Evolutionary conservation across 305 asterid genomes (phyloP).

Genomic region (Solanum hybrid): DNA sequence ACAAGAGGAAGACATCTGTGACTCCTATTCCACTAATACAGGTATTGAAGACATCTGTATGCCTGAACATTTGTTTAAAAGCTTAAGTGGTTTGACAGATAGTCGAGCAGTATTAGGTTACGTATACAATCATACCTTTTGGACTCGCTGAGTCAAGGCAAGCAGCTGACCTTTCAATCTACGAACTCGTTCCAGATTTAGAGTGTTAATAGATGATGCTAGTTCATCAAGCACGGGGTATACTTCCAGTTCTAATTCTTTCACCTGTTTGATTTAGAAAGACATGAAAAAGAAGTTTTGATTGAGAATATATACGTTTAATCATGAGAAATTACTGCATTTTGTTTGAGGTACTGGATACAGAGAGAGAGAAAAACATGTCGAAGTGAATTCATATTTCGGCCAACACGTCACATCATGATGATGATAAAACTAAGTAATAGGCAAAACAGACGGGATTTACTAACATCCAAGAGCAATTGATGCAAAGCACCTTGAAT

Average conservation of each 20-base stretch:
- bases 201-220: slow-evolving; percentile 83
- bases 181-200: slow-evolving; percentile 90
- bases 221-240: slow-evolving; percentile 92
- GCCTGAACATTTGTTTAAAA: neutral
- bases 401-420: neutral
- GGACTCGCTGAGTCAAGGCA: slow-evolving; percentile 89
- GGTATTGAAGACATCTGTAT: neutral
- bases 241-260: slow-evolving; percentile 80
- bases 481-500: neutral
- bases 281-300: slow-evolving; percentile 2
- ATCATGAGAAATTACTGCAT: neutral
- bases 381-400: neutral
- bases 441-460: neutral
- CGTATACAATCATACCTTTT: slow-evolving; percentile 45
- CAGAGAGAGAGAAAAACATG: neutral
- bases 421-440: neutral
- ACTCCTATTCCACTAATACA: neutral
- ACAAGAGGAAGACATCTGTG: neutral
- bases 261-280: slow-evolving; percentile 55
- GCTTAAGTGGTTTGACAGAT: neutral
- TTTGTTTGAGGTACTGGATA: neutral
- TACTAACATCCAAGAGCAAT: neutral
- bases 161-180: slow-evolving; percentile 93
- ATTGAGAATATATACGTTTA: neutral
- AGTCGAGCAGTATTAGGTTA: neutral